Evolutionary conservation across 495 filamentous ascomycete genomes (phyloP), one percentile per base, ranked within the genome.

Genomic region (Amphirosellinia nigrospora): DNA sequence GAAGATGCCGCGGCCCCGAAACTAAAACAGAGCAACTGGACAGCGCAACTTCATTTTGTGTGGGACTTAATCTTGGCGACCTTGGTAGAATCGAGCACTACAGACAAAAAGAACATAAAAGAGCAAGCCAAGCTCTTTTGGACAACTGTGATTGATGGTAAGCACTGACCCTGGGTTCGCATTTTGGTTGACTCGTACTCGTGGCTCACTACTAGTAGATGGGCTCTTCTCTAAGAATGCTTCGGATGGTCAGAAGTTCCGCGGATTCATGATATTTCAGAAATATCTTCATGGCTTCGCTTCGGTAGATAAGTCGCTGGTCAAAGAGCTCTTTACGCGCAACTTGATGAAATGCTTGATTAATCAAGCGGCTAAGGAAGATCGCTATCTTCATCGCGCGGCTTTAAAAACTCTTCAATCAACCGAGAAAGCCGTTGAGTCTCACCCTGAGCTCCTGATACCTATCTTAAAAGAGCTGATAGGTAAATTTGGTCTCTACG

Each of bases 211-310:
- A 60, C 19, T 55, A 56, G 4, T 75, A 94, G 93, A 94, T 74
- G 89, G 90, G 36, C 82, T 98, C 9, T 97, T 98, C 75, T 89
- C 92, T 32, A 85, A 90, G 61, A 87, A 87, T 21, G 89, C 94
- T 13, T 97, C 94, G 0, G 88, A 92, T 28, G 93, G 94, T 77
- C 90, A 94, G 55, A 98, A 98, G 78, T 92, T 92, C 75, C 93
- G 91, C 81, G 96, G 96, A 4, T 94, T 99, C 77, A 87, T 93
- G 62, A 88, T 99, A 26, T 92, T 98, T 71, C 85, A 88, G 68
- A 91, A 91, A 68, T 82, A 93, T 34, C 78, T 97, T 23, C 83
- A 87, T 50, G 74, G 79, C 2, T 76, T 86, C 48, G 74, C 85
- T 38, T 61, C 82, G 0, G 70, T 75, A 21, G 78, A 74, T 2